Base-by-base conservation (phyloP, 2,329 filamentous ascomycete species). In the Ophiognomonia clavigignenti-juglandacearum region DNA sequence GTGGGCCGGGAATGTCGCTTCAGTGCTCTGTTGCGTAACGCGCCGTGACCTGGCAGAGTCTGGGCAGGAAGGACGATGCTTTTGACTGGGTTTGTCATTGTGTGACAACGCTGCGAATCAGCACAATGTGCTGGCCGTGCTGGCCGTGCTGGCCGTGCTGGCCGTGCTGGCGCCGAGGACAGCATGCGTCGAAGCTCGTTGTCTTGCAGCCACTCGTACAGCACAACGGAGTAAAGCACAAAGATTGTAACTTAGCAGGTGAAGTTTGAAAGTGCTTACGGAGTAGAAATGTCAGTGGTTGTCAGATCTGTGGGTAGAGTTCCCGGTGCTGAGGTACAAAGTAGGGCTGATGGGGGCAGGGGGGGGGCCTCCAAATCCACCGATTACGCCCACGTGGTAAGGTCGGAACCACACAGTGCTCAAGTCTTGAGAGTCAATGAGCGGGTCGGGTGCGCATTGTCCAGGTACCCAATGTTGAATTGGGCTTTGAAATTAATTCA, bases 121-220 rank as follows among this genome's bases (percentile, higher is more conserved):
- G 16, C 29, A 6, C 6, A 10, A n/a, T n/a, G n/a, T n/a, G n/a
- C n/a, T n/a, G n/a, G n/a, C n/a, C n/a, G n/a, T n/a, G n/a, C n/a
- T n/a, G n/a, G n/a, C n/a, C n/a, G 29, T 32, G 29, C 29, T 32
- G 29, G 29, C 29, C 13, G 6, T 14, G 11, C 29, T 13, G 29
- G 3, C 29, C 7, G 16, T 32, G 37, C 29, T 16, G 27, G 39
- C 20, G 18, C n/a, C 27, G 38, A 23, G 22, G 39, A 24, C 19
- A 32, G 32, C 23, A 23, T 37, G 45, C 39, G 19, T 47, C 39
- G 39, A 32, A 34, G 39, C 32, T 39, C 37, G 45, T 47, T 39
- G 42, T 47, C 24, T 13, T 14, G 23, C 19, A 18, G 18, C 32
- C 44, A 29, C 14, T 40, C n/a, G 14, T 27, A 10, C 38, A 27